Base-by-base conservation (phyloP, 2,329 filamentous ascomycete genomes). In the Aspergillus vadensis region DNA sequence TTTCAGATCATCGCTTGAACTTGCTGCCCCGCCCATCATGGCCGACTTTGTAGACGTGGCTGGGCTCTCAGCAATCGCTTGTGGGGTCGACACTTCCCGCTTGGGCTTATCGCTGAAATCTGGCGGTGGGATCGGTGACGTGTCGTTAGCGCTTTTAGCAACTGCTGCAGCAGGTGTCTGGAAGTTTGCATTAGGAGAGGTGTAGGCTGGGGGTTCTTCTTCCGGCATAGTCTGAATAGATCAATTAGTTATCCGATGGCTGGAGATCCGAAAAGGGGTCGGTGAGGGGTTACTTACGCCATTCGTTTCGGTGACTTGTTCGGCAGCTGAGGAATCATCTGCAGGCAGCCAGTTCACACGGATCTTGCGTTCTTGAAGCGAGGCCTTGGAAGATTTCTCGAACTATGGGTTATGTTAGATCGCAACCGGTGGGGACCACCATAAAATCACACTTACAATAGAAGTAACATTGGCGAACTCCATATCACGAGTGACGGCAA, bases 321-420 rank as follows among this genome's bases (percentile, higher is more conserved):
- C 63, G 19, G 72, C 63, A 39, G 70, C 61, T 36, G 69, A 68
- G 21, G 70, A 66, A 43, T 84, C 84, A 53, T 86, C 85, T 9
- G 89, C 82, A 51, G 90, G 78, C 44, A 97, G 83, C 83, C 94
- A 99, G 68, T 84, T 85, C 65, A 99, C 95, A 50, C 94, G 88
- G 69, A 99, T 99, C 84, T 98, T 99, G 82, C 89, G 91, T 82
- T 99, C 95, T 71, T 92, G 87, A 61, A 99, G 89, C 21, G 85
- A 83, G 14, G 84, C 82, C 80, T 96, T 98, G 60, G 91, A 85
- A 9, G 84, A 85, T 73, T 88, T 85, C 82, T 95, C 81, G 74
- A 90, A 96, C 90, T 95, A 70, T 61, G 21, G 2, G 14, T 8
- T 14, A 10, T 4, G 55, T 68, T 63, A 66, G 63, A 56, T 23